Evolutionary conservation across 768 basidiomycete genomes (phyloP).

Genomic region (Infundibulicybe gibba): DNA sequence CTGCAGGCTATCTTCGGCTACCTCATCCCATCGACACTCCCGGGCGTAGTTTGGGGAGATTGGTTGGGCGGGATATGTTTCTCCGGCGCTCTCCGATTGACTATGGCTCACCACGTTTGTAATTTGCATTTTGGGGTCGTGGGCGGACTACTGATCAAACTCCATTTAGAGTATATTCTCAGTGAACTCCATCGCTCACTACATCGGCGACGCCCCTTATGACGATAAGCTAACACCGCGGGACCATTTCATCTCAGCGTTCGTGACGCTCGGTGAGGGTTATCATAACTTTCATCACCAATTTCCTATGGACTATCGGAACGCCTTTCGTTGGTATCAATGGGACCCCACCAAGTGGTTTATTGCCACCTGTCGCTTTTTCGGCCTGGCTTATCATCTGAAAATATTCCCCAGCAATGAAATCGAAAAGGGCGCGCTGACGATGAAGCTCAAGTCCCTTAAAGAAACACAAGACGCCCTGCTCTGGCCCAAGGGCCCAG

Average conservation of each 20-base stretch:
- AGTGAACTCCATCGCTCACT: slow-evolving; percentile 87
- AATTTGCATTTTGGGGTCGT: slow-evolving; percentile 14
- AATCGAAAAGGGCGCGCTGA: slow-evolving; percentile 74
- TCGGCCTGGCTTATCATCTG: slow-evolving; percentile 79
- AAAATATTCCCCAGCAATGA: slow-evolving; percentile 87
- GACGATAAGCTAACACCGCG: slow-evolving; percentile 77
- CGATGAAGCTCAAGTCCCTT: slow-evolving; percentile 80
- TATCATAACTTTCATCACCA: slow-evolving; percentile 93
- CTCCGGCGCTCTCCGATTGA: slow-evolving; percentile 66
- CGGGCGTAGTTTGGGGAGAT: slow-evolving; percentile 71
- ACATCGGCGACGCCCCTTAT: slow-evolving; percentile 76
- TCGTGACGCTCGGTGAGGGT: slow-evolving; percentile 83
- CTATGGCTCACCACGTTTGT: slow-evolving; percentile 77
- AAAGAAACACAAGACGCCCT: slow-evolving; percentile 59
- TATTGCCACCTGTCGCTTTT: slow-evolving; percentile 56
- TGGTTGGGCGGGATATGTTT: slow-evolving; percentile 78
- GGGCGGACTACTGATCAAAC: not conserved
- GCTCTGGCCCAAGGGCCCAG: slow-evolving; percentile 53
- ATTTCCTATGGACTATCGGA: slow-evolving; percentile 85
- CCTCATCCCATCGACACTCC: slow-evolving; percentile 62
- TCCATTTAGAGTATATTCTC: slow-evolving; percentile 71
- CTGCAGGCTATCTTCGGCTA: slow-evolving; percentile 66
- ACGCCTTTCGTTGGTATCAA: slow-evolving; percentile 78
- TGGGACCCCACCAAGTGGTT: slow-evolving; percentile 97
- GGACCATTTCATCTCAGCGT: slow-evolving; percentile 77